These are phyloP conservation scores for Dendrobium officinale DNA, from an alignment of 106 monocot species.

Conservation along the genomic window DNA sequence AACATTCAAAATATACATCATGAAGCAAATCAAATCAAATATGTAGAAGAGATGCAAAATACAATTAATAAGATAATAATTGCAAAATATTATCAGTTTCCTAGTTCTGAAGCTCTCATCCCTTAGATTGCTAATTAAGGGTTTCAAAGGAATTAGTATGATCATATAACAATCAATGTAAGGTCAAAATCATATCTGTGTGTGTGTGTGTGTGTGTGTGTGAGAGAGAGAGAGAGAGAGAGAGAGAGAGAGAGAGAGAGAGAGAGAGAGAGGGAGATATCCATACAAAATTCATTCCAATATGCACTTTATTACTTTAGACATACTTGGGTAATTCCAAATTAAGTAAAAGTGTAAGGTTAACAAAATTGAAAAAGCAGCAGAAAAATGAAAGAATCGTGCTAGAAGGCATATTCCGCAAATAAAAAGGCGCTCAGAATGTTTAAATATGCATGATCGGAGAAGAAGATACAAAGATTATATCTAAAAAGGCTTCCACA, in stretches of 20 bases:
- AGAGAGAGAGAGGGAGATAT: too few relatives aligned
- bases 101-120: not conserved
- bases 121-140: not conserved
- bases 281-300: too few relatives aligned
- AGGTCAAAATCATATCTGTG: too few relatives aligned
- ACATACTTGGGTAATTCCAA: not conserved
- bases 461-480: not conserved
- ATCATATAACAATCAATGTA: not conserved
- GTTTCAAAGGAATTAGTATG: not conserved
- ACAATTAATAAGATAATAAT: not conserved
- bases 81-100: not conserved
- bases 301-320: not conserved
- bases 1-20: not conserved
- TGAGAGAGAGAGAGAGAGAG: too few relatives aligned
- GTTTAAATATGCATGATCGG: not conserved
- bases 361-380: not conserved
- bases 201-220: too few relatives aligned
- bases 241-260: too few relatives aligned
- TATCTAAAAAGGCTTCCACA: not conserved
- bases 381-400: not conserved
- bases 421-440: not conserved
- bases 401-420: not conserved
- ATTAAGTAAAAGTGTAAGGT: not conserved
- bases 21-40: not conserved
- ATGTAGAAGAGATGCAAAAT: not conserved